Evolutionary conservation across 331 rosid genomes (phyloP).

Genomic region (Ulmus americana): DNA sequence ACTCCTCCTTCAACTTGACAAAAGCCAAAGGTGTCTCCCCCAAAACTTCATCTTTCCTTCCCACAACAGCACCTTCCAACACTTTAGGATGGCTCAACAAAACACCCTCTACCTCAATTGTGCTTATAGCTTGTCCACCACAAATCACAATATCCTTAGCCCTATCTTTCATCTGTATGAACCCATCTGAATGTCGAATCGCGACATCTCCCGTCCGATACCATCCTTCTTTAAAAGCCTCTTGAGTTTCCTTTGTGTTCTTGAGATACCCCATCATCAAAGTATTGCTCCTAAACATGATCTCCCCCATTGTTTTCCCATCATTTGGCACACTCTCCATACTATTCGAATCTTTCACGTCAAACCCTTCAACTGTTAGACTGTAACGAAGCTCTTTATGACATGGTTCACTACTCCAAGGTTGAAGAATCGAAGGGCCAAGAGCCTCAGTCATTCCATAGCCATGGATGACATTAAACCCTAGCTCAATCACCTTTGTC

Average conservation of each 20-base stretch:
- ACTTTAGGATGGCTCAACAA: constrained; percentile 59
- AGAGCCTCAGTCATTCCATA: constrained; percentile 89
- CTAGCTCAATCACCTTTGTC: constrained; percentile 38
- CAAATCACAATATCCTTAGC: constrained; percentile 43
- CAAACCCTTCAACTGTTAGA: constrained; percentile 45
- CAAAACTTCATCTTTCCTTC: constrained; percentile 32
- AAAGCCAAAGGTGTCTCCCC: constrained; percentile 43
- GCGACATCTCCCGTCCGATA: constrained; percentile 71
- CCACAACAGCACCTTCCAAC: constrained; percentile 68
- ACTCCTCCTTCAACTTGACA: constrained; percentile 54
- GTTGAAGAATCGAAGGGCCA: constrained; percentile 55
- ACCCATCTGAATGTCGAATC: constrained; percentile 40
- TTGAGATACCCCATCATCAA: constrained; percentile 57
- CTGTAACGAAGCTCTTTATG: constrained; percentile 1
- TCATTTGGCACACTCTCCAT: constrained; percentile 57
- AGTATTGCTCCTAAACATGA: constrained; percentile 59
- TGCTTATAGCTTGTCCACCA: constrained; percentile 43
- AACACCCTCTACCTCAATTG: constrained; percentile 69
- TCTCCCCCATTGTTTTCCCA: constrained; percentile 70
- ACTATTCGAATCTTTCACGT: constrained; percentile 56
- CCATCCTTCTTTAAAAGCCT: constrained; percentile 66
- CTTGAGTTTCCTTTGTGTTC: constrained; percentile 34
- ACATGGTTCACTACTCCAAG: constrained; percentile 38
- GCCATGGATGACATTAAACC: constrained; percentile 64
- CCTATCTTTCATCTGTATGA: constrained; percentile 62